Evolutionary conservation across 352 stramenopile genomes (phyloP).

Genomic region (Globisporangium lucens): DNA sequence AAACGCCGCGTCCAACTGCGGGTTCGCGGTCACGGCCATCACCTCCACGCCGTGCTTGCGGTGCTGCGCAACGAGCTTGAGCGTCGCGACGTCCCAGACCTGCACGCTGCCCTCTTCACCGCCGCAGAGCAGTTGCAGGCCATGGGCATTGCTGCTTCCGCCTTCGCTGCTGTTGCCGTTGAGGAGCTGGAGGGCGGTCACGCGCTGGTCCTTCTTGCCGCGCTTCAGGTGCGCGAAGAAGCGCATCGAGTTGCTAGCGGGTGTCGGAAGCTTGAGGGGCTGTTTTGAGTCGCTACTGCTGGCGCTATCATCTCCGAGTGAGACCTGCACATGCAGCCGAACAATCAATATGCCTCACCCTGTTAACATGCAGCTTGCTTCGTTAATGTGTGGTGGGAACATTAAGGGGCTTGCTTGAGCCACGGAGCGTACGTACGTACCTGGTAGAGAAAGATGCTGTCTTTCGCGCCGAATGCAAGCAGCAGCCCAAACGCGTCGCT

Average conservation of each 20-base stretch:
- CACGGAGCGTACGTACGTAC: constrained; percentile 22
- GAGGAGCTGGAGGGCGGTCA: constrained; percentile 56
- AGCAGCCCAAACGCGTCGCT: constrained; percentile 34
- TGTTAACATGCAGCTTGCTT: background rate
- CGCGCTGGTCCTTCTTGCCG: constrained; percentile 54
- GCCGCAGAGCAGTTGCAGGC: constrained; percentile 46
- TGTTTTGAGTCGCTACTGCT: background rate
- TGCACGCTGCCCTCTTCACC: constrained; percentile 73
- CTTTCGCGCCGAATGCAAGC: constrained; percentile 60
- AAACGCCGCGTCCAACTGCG: constrained; percentile 31
- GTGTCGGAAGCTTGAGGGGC: background rate
- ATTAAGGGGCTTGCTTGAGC: background rate
- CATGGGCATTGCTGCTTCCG: background rate
- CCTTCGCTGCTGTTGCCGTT: constrained; percentile 20
- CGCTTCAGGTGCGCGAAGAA: constrained; percentile 56
- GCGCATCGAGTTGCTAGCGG: background rate
- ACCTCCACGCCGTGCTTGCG: constrained; percentile 61
- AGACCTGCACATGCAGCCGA: constrained; percentile 5
- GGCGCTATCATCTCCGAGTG: constrained; percentile 7
- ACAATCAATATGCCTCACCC: background rate
- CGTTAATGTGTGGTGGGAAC: background rate
- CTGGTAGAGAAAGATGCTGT: constrained; percentile 58
- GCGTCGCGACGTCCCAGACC: constrained; percentile 59
- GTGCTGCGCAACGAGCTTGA: constrained; percentile 57
- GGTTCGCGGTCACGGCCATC: constrained; percentile 38